Evolutionary conservation across 1,284 basidiomycete species (phyloP).

Genomic region (Jaminaea rosea): DNA sequence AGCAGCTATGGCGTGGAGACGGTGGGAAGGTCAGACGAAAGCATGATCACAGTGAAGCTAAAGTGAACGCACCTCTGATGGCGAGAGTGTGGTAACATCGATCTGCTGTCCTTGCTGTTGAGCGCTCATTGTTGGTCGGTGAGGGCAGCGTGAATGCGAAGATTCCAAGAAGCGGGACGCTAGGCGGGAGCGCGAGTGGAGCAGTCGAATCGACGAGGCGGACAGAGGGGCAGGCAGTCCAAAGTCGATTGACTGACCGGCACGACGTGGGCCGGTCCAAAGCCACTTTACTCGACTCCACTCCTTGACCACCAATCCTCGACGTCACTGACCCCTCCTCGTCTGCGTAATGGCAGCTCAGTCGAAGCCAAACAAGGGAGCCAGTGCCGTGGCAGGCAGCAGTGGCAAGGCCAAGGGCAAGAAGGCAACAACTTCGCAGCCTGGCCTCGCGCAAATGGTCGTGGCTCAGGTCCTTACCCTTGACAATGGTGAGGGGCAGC

Average conservation of each 20-base stretch:
- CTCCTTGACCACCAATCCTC: background rate
- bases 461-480: constrained; percentile 7
- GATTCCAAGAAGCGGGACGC: too few species aligned
- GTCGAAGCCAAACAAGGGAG: too few species aligned
- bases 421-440: background rate
- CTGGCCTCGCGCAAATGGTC: background rate
- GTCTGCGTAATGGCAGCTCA: background rate
- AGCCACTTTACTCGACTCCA: too few species aligned
- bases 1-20: constrained; percentile 13
- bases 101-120: background rate
- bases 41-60: too few species aligned
- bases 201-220: too few species aligned
- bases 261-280: too few species aligned
- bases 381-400: background rate
- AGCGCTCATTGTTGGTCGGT: too few species aligned
- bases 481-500: constrained; percentile 9
- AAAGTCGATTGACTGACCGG: too few species aligned
- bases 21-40: background rate
- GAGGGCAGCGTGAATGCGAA: too few species aligned
- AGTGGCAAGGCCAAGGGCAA: background rate
- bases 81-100: background rate
- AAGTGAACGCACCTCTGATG: background rate
- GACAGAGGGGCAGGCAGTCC: too few species aligned
- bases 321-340: background rate
- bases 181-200: too few species aligned